phyloP scores from a whole-genome alignment of 805 yeast genomes.

The Candida sanyiensis region DNA sequence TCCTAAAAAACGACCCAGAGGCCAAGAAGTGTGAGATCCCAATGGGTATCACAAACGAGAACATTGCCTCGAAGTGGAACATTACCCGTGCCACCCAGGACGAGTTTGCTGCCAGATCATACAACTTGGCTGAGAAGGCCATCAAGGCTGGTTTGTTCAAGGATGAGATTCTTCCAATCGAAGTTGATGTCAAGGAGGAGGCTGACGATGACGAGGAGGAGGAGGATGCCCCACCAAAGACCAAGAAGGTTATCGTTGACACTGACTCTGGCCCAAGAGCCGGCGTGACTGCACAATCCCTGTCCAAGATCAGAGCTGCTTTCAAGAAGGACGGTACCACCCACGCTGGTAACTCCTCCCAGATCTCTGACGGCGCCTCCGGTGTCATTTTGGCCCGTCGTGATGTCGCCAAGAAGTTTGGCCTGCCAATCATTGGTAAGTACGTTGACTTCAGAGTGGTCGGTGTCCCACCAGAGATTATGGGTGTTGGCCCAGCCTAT shows the following conservation, averaged over 20 bases:
- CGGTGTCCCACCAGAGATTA: slow-evolving; percentile 95
- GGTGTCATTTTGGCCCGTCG: slow-evolving; percentile 82
- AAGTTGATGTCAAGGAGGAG: slow-evolving; percentile 51
- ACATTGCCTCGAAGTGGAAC: slow-evolving; percentile 64
- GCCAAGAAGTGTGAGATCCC: slow-evolving; percentile 83
- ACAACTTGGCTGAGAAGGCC: slow-evolving; percentile 78
- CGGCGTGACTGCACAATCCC: slow-evolving; percentile 74
- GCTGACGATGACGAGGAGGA: slow-evolving; percentile 61
- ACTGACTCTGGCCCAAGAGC: slow-evolving; percentile 88
- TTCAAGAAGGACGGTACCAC: slow-evolving; percentile 77
- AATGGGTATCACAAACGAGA: slow-evolving; percentile 95
- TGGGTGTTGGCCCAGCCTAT: slow-evolving; percentile 97
- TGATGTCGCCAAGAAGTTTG: slow-evolving; percentile 70
- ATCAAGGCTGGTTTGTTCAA: slow-evolving; percentile 66
- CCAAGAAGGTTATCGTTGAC: slow-evolving; percentile 37
- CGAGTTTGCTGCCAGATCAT: slow-evolving; percentile 81
- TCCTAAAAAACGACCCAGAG: slow-evolving; percentile 36
- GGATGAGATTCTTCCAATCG: slow-evolving; percentile 84
- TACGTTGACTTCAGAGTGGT: slow-evolving; percentile 73
- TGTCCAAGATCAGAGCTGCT: slow-evolving; percentile 78
- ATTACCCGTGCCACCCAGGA: slow-evolving; percentile 74
- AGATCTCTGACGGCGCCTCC: slow-evolving; percentile 94
- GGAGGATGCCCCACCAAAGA: slow-evolving; percentile 27
- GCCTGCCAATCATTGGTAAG: slow-evolving; percentile 71
- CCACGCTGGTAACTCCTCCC: slow-evolving; percentile 96